Evolutionary conservation across 2,329 filamentous ascomycete genomes (phyloP), one percentile per base, ranked within the genome.

Genomic region (Beauveria pseudobassiana): DNA sequence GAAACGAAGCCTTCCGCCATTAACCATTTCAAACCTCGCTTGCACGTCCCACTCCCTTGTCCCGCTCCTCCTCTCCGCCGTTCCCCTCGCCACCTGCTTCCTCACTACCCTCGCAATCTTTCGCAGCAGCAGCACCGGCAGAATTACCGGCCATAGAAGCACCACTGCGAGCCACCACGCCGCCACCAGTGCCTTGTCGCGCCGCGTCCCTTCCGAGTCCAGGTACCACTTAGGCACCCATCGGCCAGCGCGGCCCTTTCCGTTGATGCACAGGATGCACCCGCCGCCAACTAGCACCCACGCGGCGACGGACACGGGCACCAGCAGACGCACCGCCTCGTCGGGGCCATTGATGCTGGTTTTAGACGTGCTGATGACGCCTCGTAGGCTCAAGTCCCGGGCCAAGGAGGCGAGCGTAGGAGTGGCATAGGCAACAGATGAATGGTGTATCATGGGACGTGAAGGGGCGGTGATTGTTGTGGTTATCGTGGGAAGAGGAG

Each of bases 111-210:
- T n/a, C 18, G 34, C 53, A 24, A 57, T 18, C 53, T 52, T 57
- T 6, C 52, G 14, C 12, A 45, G 24, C 69, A 88, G 86, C 66
- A 83, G 87, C 68, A 93, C 89, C 0, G 78, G 77, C 56, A 84
- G 78, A 66, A 91, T 93, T 67, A 78, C 79, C 4, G 86, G 86
- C 62, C 72, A 74, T n/a, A 69, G 62, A 43, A 73, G 45, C 24
- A 74, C 24, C 1, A 73, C 66, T 2, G 61, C 65, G 1, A 62
- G 16, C 72, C 71, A 74, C 72, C 71, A 74, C 1, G 46, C 56
- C 10, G 55, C 64, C 48, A 74, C 66, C 7, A 62, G 20, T 5
- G 64, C 54, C 48, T 64, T 66, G n/a, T 72, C 66, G 55, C 60
- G 60, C 3, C 16, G 28, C 18, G 64, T 66, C 0, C 67, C 66